A percentile compares a stretch with the other conserved stretches of the same genome.
Evolutionary conservation across 208 protist species (phyloP).

Genomic region (Trypanosoma platydactyli): DNA sequence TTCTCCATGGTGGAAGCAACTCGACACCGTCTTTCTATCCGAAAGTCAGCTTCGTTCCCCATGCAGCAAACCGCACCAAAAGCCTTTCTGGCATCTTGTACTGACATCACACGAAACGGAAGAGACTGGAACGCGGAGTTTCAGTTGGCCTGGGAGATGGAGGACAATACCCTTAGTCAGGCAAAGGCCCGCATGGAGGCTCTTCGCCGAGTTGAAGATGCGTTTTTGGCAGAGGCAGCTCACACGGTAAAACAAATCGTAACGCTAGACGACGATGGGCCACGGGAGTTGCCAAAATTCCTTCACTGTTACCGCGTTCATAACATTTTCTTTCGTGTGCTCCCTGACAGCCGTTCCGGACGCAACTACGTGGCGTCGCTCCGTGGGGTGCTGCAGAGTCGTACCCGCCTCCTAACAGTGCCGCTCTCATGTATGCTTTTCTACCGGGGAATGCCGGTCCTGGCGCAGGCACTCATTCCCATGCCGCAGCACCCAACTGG

Average conservation of each 20-base stretch:
- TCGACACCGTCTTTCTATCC: slow-evolving; percentile 58
- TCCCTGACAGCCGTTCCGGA: slow-evolving; percentile 81
- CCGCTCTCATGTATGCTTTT: slow-evolving; percentile 83
- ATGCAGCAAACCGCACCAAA: slow-evolving; percentile 79
- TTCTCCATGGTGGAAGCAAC: slow-evolving; percentile 31
- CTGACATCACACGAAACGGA: slow-evolving; percentile 46
- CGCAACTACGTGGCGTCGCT: slow-evolving; percentile 83
- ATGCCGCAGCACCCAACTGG: slow-evolving; percentile 58
- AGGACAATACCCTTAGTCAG: slow-evolving; percentile 50
- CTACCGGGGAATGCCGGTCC: slow-evolving; percentile 85
- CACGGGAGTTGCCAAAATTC: slow-evolving; percentile 67
- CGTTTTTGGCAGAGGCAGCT: slow-evolving; percentile 60
- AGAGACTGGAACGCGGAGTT: slow-evolving; percentile 87
- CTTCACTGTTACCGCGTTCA: slow-evolving; percentile 80
- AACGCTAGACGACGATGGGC: slow-evolving; percentile 73
- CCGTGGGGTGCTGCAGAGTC: slow-evolving; percentile 73
- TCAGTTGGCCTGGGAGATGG: slow-evolving; percentile 82
- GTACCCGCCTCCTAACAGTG: slow-evolving; percentile 68
- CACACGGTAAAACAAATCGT: slow-evolving; percentile 72
- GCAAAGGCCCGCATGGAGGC: slow-evolving; percentile 47
- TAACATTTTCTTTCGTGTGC: slow-evolving; percentile 88
- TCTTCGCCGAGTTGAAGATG: slow-evolving; percentile 47
- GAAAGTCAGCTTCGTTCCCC: slow-evolving; percentile 64
- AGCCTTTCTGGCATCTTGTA: slow-evolving; percentile 64
- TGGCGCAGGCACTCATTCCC: slow-evolving; percentile 84